Conservation (phyloP, 805 yeast species). For the Deakozyma indianensis region DNA sequence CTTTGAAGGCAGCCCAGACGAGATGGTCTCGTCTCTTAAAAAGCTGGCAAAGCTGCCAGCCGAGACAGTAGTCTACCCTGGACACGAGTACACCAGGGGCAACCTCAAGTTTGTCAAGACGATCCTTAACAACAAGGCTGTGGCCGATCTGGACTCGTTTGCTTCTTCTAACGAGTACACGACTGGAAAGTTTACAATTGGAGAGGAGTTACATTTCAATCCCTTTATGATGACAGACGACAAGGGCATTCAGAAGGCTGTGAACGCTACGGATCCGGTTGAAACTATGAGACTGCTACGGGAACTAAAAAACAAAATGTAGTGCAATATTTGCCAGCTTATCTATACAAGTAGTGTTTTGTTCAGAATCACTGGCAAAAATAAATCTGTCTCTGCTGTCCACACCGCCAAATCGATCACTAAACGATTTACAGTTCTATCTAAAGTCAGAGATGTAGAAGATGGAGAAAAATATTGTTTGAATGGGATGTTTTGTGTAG, state of each 20-base stretch:
- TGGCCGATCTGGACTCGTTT: constrained; percentile 39
- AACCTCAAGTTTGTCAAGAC: constrained; percentile 68
- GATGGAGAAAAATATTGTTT: background rate
- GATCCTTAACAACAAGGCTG: constrained; percentile 38
- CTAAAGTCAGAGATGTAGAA: background rate
- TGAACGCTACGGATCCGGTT: constrained; percentile 35
- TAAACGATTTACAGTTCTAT: background rate
- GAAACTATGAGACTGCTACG: constrained; percentile 64
- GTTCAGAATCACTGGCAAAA: background rate
- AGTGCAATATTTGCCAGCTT: constrained; percentile 3
- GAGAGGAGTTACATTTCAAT: constrained; percentile 65
- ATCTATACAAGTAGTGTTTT: background rate
- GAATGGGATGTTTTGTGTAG: background rate
- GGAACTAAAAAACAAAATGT: constrained; percentile 55
- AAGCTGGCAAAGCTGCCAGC: constrained; percentile 45
- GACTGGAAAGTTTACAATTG: constrained; percentile 68
- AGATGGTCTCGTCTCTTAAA: constrained; percentile 66
- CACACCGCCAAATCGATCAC: background rate
- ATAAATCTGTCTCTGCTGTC: background rate
- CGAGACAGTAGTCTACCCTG: constrained; percentile 72
- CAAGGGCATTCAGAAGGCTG: constrained; percentile 40
- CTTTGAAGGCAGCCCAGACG: constrained; percentile 75
- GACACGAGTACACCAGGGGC: constrained; percentile 86
- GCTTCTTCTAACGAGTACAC: constrained; percentile 46
- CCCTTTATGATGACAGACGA: constrained; percentile 80